Conservation (phyloP, 2,329 filamentous ascomycete genomes). For the Trichoderma citrinoviride region DNA sequence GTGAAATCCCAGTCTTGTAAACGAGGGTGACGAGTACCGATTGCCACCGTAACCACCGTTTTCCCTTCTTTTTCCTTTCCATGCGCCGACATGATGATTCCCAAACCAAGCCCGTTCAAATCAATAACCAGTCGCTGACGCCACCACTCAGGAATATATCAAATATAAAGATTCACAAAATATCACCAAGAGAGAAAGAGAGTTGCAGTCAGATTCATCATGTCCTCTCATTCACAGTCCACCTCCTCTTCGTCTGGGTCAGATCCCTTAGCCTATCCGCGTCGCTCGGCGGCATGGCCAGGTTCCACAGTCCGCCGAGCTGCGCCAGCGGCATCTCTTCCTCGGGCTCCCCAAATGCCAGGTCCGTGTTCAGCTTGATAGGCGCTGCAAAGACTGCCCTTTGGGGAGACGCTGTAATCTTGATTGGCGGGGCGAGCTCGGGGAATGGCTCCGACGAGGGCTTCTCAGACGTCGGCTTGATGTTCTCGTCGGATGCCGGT, state of each 20-base stretch:
- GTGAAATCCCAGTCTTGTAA: too few species aligned
- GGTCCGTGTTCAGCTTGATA: conserved; percentile 37
- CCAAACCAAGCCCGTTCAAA: background rate
- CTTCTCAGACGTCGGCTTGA: background rate
- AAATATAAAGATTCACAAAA: too few species aligned
- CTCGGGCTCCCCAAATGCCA: conserved; percentile 33
- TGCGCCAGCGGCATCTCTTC: conserved; percentile 36
- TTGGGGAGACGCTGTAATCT: conserved; percentile 25
- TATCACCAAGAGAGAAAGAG: background rate
- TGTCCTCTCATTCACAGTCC: conserved; percentile 53
- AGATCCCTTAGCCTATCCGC: conserved; percentile 47
- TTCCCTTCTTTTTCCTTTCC: background rate
- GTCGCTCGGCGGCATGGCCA: conserved; percentile 44
- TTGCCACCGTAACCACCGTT: too few species aligned
- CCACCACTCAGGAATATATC: too few species aligned
- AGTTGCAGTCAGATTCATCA: conserved; percentile 2
- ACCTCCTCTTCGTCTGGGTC: conserved; percentile 50
- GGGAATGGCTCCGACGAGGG: conserved; percentile 2
- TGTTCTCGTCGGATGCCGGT: conserved; percentile 6
- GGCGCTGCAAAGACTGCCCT: conserved; percentile 36
- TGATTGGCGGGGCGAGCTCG: background rate
- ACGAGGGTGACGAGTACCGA: too few species aligned
- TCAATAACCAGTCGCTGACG: too few species aligned
- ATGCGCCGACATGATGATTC: background rate
- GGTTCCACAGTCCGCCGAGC: conserved; percentile 44